Conservation (phyloP, 2,329 filamentous ascomycete species). For the Aspergillus quadrilineatus region DNA sequence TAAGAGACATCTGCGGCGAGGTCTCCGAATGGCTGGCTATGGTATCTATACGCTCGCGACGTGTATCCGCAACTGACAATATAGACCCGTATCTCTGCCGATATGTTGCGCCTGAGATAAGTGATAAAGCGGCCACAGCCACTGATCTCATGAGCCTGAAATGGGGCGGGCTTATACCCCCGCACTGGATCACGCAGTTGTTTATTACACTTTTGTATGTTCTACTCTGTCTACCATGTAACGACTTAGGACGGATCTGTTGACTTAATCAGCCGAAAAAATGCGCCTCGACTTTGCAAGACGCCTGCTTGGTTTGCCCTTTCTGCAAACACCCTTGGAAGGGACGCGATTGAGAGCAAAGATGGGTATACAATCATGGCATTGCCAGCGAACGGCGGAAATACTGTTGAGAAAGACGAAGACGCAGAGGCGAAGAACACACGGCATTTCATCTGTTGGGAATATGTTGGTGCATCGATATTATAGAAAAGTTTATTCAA, state of each 20-base stretch:
- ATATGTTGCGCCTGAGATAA: conserved; percentile 39
- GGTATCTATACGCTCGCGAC: conserved; percentile 47
- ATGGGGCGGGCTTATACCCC: conserved; percentile 45
- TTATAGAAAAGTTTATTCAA: conserved; percentile 12
- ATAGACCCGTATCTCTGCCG: conserved; percentile 47
- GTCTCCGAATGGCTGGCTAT: conserved; percentile 64
- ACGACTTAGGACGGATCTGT: background rate
- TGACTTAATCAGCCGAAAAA: conserved; percentile 20
- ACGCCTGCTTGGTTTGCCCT: conserved; percentile 37
- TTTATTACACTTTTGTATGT: conserved; percentile 40
- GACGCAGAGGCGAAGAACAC: background rate
- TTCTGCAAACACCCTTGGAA: conserved; percentile 33
- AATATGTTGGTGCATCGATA: conserved; percentile 34
- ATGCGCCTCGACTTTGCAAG: conserved; percentile 8
- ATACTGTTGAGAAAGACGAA: background rate
- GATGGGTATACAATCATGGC: conserved; percentile 41
- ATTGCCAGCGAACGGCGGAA: conserved; percentile 11
- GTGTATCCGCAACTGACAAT: conserved; percentile 36
- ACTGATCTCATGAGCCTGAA: conserved; percentile 38
- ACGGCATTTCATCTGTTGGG: conserved; percentile 38
- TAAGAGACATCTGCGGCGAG: conserved; percentile 62
- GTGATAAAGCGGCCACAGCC: conserved; percentile 18
- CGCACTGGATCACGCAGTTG: conserved; percentile 41
- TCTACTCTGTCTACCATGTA: background rate
- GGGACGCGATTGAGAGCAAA: conserved; percentile 38